Conservation (phyloP, 1,284 basidiomycete species). For the Xerocomus cyaneibrunnescens region DNA sequence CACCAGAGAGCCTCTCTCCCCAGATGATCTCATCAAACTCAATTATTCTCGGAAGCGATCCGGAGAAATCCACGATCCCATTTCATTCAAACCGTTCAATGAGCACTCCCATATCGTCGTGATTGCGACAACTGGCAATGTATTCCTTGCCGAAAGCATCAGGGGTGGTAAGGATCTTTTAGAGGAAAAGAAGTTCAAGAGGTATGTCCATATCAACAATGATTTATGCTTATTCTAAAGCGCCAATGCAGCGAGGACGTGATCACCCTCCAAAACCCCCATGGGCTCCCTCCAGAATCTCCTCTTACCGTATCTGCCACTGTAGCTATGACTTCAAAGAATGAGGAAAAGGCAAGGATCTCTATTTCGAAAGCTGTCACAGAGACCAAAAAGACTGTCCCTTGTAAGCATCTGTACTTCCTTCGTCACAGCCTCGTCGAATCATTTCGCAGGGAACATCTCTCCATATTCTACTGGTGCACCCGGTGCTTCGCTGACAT, state of each 20-base stretch:
- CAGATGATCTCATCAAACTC: slow-evolving; percentile 82
- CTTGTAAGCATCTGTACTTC: slow-evolving; percentile 50
- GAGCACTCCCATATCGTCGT: slow-evolving; percentile 92
- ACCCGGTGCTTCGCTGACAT: slow-evolving; percentile 91
- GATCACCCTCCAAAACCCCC: slow-evolving; percentile 90
- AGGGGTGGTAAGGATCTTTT: slow-evolving; percentile 88
- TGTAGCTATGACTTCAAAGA: slow-evolving; percentile 29
- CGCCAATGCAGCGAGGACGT: slow-evolving; percentile 68
- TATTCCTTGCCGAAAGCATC: slow-evolving; percentile 87
- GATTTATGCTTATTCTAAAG: slow-evolving; percentile 1
- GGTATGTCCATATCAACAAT: slow-evolving; percentile 43
- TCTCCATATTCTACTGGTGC: slow-evolving; percentile 91
- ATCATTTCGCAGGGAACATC: slow-evolving; percentile 68
- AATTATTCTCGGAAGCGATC: slow-evolving; percentile 83
- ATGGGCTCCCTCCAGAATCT: slow-evolving; percentile 63
- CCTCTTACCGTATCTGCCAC: slow-evolving; percentile 39
- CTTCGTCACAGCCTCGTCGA: slow-evolving; percentile 4
- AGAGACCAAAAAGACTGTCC: slow-evolving; percentile 55
- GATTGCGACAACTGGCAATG: slow-evolving; percentile 88
- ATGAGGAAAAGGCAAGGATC: slow-evolving; percentile 36
- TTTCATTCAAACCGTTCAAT: slow-evolving; percentile 91
- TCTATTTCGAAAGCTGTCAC: slow-evolving; percentile 38
- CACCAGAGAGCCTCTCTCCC: slow-evolving; percentile 77
- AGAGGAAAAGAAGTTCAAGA: slow-evolving; percentile 83
- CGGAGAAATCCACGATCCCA: slow-evolving; percentile 86